Conservation (phyloP, 495 filamentous ascomycete species). For the Aspergillus egyptiacus region DNA sequence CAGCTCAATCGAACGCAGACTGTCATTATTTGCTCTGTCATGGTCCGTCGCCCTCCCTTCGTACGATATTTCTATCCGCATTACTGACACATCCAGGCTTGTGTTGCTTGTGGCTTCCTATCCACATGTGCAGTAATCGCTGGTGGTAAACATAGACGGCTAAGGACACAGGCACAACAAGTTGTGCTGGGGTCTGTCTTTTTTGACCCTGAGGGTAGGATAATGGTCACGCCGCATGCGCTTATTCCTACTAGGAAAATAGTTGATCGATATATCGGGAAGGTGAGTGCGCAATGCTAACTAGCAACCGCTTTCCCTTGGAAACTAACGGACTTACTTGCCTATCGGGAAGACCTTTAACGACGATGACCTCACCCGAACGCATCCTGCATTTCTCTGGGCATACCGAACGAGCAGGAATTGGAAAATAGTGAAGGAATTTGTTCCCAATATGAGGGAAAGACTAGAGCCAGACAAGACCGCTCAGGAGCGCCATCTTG, state of each 20-base stretch:
- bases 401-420: conserved; percentile 71
- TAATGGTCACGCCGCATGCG: conserved; percentile 77
- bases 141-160: conserved; percentile 47
- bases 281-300: conserved; percentile 30
- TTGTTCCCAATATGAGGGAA: conserved; percentile 63
- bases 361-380: conserved; percentile 68
- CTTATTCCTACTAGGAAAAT: conserved; percentile 76
- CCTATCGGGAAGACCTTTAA: conserved; percentile 50
- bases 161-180: conserved; percentile 64
- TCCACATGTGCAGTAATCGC: conserved; percentile 52
- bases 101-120: conserved; percentile 54
- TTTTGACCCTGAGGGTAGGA: conserved; percentile 66
- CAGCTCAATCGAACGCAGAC: conserved; percentile 50
- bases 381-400: conserved; percentile 82
- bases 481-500: conserved; percentile 36
- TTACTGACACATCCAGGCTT: conserved; percentile 38
- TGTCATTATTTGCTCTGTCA: conserved; percentile 57
- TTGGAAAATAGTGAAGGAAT: conserved; percentile 61
- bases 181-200: conserved; percentile 70
- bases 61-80: background rate
- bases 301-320: background rate
- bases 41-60: conserved; percentile 42
- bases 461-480: conserved; percentile 44
- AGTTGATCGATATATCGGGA: conserved; percentile 69
- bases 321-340: background rate